Evolutionary conservation across 1,284 basidiomycete genomes (phyloP).

Genomic region (Puccinia horiana): DNA sequence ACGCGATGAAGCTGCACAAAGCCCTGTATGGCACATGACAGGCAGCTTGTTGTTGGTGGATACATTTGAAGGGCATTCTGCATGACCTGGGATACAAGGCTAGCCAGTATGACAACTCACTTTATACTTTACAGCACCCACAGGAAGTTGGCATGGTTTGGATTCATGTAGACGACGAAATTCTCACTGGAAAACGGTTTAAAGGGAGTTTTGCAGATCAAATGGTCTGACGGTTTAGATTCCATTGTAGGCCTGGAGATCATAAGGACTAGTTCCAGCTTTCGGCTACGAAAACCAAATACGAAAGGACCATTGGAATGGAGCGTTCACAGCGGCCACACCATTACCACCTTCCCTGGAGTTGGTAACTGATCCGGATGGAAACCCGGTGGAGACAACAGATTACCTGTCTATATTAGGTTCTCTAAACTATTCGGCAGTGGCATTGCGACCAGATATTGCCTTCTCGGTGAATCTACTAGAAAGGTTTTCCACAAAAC

Average conservation of each 20-base stretch:
- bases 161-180: conserved; percentile 27
- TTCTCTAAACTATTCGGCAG: no score
- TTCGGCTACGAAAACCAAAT: no score
- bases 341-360: no score
- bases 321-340: no score
- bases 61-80: not conserved
- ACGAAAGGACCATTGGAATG: no score
- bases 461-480: not conserved
- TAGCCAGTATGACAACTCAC: not conserved
- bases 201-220: not conserved
- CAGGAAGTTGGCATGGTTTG: not conserved
- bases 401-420: no score
- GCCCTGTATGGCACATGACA: conserved; percentile 27
- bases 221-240: conserved; percentile 11
- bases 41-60: conserved; percentile 13
- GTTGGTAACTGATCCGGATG: no score
- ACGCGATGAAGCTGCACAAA: not conserved
- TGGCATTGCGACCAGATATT: no score
- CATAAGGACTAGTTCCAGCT: no score
- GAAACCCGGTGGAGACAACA: not conserved
- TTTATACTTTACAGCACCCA: not conserved
- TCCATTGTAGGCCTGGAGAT: no score
- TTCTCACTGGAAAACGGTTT: not conserved
- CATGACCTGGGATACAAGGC: not conserved
- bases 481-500: not conserved